phyloP scores from a whole-genome alignment of 2,329 filamentous ascomycete genomes.

The Paecilomyces variotii region DNA sequence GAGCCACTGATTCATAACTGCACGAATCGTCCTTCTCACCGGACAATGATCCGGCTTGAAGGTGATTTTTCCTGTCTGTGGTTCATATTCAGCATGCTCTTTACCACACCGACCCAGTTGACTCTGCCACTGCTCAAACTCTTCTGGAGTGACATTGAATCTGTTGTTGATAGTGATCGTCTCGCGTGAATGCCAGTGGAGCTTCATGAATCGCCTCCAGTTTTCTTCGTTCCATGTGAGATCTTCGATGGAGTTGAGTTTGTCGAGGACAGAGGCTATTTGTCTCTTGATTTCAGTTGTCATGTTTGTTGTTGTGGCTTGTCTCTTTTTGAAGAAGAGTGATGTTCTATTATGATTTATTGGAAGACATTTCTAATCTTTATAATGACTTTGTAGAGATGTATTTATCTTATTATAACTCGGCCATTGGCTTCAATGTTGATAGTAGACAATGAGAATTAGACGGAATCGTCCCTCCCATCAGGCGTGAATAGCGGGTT shows the following conservation, averaged over 20 bases:
- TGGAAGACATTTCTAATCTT: too few relatives aligned
- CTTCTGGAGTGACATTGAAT: neutral
- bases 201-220: neutral
- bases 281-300: neutral
- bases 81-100: neutral
- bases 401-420: too few relatives aligned
- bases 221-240: neutral
- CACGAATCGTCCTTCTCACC: neutral
- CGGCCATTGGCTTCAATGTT: too few relatives aligned
- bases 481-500: too few relatives aligned
- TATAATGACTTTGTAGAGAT: too few relatives aligned
- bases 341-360: too few relatives aligned
- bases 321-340: too few relatives aligned
- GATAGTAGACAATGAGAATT: too few relatives aligned
- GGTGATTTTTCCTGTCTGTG: neutral
- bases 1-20: neutral
- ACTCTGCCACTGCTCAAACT: neutral
- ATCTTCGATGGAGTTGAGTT: neutral
- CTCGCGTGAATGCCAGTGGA: neutral
- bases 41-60: neutral
- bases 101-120: neutral
- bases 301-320: neutral
- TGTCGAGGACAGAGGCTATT: neutral
- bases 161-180: neutral
- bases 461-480: too few relatives aligned